A percentile compares a stretch with the other conserved stretches of the same genome.
These are phyloP conservation scores for Solanum tacnaense DNA, from an alignment of 257 asterid genomes.

Conservation along the genomic window DNA sequence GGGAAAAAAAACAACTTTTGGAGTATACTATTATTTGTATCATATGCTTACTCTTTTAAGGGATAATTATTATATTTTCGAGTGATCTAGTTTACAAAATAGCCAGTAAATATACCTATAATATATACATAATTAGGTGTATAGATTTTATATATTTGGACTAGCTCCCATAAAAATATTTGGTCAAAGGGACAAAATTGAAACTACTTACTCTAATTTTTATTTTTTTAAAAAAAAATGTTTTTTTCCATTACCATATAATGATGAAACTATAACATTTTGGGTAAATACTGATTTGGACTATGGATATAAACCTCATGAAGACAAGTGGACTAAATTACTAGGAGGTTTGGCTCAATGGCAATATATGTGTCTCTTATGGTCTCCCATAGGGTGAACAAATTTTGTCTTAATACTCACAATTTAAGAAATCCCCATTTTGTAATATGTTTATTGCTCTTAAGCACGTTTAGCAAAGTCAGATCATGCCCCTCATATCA, in stretches of 20 bases:
- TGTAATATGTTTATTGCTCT: not conserved
- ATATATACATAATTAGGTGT: not conserved
- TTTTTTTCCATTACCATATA: not conserved
- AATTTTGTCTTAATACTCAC: not conserved
- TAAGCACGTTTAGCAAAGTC: conserved; percentile 13
- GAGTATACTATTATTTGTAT: not conserved
- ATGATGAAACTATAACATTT: not conserved
- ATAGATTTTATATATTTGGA: too few relatives aligned
- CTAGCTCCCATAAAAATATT: not conserved
- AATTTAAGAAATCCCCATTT: not conserved
- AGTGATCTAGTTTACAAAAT: too few relatives aligned
- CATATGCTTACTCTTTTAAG: not conserved
- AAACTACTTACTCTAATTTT: too few relatives aligned
- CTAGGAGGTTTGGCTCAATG: not conserved
- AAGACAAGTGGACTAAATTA: not conserved
- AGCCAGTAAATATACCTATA: not conserved
- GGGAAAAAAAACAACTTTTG: not conserved
- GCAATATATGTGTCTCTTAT: not conserved
- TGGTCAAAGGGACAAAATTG: not conserved
- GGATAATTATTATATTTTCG: not conserved
- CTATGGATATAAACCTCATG: not conserved
- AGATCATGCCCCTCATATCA: conserved; percentile 5
- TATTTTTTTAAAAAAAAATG: not conserved
- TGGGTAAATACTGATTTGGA: not conserved
- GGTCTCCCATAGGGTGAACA: conserved; percentile 24